Base-by-base conservation (phyloP, 2,329 filamentous ascomycete genomes). In the Paracoccidioides brasiliensis region DNA sequence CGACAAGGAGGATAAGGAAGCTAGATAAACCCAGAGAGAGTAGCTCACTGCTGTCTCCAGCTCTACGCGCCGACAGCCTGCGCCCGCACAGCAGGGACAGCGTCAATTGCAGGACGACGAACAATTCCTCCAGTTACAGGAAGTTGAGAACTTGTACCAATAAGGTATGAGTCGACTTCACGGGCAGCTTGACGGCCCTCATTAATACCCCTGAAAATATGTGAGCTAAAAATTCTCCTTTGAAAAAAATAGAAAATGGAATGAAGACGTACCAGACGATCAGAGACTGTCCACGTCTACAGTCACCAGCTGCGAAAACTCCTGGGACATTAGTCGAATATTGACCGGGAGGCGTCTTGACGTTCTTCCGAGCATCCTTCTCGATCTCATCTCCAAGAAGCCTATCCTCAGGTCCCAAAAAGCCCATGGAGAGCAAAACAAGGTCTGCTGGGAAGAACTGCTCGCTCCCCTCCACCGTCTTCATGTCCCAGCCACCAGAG, bases 361-460 rank as follows among this genome's bases (percentile, higher is more conserved):
- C 85, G 71, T 96, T 97, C 81, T 95, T 95, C 67, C 91, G 84
- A 53, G 82, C 80, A 69, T 97, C 91, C 71, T 90, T 90, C 74
- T 96, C 90, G 60, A 97, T 85, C 43, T 86, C 80, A n/a, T 89
- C 84, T 52, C 88, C 89, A 43, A 96, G 80, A 42, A 95, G 83
- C 61, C 88, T 86, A 63, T 88, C 88, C 75, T 97, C 91, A 5
- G 90, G 90, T 8, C 91, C 91, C 60, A 96, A 75, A 85, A 97
- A 97, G 68, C 91, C 91, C 91, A 97, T 96, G 53, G 91, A 95
- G 51, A 97, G 78, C 46, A 96, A 81, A 46, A 97, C 90, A 43
- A 97, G 81, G 67, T 97, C 91, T 33, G 91, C 91, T 41, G 89
- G 89, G 85, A 96, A 96, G 80, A 94, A 94, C 69, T 96, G 84